Evolutionary conservation across 179 eudicot genomes (phyloP).

Genomic region (Amaranthus tricolor): DNA sequence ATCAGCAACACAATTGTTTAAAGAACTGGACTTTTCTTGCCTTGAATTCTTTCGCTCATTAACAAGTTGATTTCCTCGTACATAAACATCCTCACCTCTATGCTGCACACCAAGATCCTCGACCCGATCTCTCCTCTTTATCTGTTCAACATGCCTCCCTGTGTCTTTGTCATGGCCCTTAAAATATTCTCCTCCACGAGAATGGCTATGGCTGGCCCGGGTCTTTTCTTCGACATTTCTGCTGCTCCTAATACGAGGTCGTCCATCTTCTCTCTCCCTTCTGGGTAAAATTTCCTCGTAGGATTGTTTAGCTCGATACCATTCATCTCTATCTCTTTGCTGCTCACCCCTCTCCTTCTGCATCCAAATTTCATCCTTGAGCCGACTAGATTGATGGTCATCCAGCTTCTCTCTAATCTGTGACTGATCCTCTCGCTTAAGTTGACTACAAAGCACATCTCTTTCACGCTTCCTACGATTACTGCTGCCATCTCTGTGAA

Average conservation of each 20-base stretch:
- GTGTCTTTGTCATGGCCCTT: constrained; percentile 56
- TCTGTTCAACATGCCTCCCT: constrained; percentile 57
- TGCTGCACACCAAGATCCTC: constrained; percentile 57
- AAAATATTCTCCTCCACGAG: constrained; percentile 57
- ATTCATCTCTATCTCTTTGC: constrained; percentile 75
- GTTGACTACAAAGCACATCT: constrained; percentile 57
- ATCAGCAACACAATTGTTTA: constrained; percentile 52
- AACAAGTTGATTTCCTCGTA: constrained; percentile 50
- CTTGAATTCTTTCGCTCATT: constrained; percentile 70
- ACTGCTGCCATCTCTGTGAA: constrained; percentile 53
- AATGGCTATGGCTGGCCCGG: constrained; percentile 41
- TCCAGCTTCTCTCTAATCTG: constrained; percentile 51
- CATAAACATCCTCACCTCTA: constrained; percentile 53
- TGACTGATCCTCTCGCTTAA: constrained; percentile 60
- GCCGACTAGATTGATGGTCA: constrained; percentile 49
- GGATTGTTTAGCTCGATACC: constrained; percentile 56
- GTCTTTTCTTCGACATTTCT: constrained; percentile 64
- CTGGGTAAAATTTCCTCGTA: constrained; percentile 55
- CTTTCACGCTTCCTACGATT: constrained; percentile 73
- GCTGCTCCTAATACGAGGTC: constrained; percentile 40
- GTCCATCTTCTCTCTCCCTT: constrained; percentile 71
- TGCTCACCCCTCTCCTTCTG: constrained; percentile 76
- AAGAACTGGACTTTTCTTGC: constrained; percentile 58
- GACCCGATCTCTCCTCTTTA: constrained; percentile 61
- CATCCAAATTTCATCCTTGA: constrained; percentile 66